phyloP scores from a whole-genome alignment of 768 basidiomycete species.

The Hericium rajendrae region DNA sequence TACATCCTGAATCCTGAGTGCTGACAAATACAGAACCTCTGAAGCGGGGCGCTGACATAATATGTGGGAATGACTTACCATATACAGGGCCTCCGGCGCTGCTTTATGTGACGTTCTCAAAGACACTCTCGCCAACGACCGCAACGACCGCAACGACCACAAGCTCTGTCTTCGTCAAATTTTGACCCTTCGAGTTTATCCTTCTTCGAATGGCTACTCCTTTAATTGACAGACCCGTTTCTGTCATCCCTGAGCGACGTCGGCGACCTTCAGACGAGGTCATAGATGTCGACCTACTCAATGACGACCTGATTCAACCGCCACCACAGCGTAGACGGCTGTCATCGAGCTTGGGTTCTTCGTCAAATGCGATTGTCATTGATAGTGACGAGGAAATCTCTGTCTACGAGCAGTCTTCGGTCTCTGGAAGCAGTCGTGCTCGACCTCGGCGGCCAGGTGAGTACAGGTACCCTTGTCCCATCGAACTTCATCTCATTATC shows the following conservation, averaged over 20 bases:
- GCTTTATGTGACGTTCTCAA: background rate
- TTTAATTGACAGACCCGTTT: background rate
- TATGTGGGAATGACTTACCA: background rate
- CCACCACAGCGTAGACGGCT: conserved; percentile 9
- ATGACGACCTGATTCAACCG: conserved; percentile 22
- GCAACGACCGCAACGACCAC: background rate
- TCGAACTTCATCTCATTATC: background rate
- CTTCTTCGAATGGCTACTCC: background rate
- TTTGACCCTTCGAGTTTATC: too few species aligned
- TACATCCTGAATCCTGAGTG: too few species aligned
- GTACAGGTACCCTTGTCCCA: conserved; percentile 14
- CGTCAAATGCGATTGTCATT: conserved; percentile 21
- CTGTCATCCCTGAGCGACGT: conserved; percentile 13
- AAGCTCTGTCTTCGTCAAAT: too few species aligned
- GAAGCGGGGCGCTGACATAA: background rate
- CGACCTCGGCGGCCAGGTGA: conserved; percentile 5
- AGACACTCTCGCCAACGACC: background rate
- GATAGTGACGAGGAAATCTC: conserved; percentile 32
- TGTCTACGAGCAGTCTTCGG: background rate
- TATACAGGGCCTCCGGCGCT: background rate
- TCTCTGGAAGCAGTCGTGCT: conserved; percentile 7
- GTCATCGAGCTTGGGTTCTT: background rate
- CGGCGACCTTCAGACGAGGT: conserved; percentile 17
- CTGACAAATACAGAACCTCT: too few species aligned
- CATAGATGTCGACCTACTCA: conserved; percentile 37